phyloP scores from a whole-genome alignment of 2,329 filamentous ascomycete species.

The Coniochaeta sp. region DNA sequence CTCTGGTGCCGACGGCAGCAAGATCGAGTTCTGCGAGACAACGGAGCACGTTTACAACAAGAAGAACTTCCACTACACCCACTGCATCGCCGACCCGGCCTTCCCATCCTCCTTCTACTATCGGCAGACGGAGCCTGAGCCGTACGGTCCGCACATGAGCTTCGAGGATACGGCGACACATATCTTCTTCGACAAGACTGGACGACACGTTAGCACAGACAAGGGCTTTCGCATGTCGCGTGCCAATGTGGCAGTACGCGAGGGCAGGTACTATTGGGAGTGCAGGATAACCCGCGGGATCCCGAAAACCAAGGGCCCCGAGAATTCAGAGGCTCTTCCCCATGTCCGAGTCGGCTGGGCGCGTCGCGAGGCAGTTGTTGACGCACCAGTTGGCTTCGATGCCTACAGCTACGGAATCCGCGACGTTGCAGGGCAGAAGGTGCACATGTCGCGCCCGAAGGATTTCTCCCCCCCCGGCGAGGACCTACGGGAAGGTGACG shows the following conservation, averaged over 20 bases:
- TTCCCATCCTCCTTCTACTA: conserved; percentile 87
- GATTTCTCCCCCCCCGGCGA: conserved; percentile 77
- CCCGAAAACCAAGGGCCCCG: conserved; percentile 35
- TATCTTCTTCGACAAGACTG: conserved; percentile 73
- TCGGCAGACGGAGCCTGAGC: conserved; percentile 78
- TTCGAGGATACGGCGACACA: conserved; percentile 87
- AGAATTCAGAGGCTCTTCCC: conserved; percentile 41
- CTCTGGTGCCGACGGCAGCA: conserved; percentile 36
- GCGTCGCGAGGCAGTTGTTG: conserved; percentile 70
- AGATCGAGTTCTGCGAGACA: conserved; percentile 54
- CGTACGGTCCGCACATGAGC: conserved; percentile 77
- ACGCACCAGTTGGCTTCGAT: conserved; percentile 80
- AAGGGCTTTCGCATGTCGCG: conserved; percentile 90
- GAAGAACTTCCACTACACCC: conserved; percentile 77
- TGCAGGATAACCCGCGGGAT: conserved; percentile 81
- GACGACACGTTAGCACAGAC: conserved; percentile 74
- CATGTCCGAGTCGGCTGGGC: conserved; percentile 85
- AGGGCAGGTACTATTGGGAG: conserved; percentile 92
- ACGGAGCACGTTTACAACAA: conserved; percentile 61
- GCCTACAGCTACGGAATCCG: conserved; percentile 91
- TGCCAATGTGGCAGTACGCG: conserved; percentile 82
- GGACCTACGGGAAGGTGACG: conserved; percentile 80
- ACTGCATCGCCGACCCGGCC: conserved; percentile 81
- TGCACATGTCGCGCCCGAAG: conserved; percentile 89
- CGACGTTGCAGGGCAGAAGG: conserved; percentile 83